Evolutionary conservation across 805 yeast species (phyloP).

Genomic region (baker's yeast (Saccharomyces cerevisiae)): DNA sequence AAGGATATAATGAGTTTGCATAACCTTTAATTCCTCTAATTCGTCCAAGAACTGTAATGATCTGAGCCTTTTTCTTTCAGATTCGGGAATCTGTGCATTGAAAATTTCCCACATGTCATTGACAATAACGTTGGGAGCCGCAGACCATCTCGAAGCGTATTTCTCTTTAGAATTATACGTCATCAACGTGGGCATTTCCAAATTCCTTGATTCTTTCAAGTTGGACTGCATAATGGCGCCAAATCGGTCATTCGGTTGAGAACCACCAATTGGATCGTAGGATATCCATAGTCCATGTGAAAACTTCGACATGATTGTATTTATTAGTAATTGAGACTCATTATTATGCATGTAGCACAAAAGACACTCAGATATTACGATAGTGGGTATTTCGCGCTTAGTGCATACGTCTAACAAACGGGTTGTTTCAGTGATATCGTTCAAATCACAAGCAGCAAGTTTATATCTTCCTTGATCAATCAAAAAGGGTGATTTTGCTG

Average conservation of each 20-base stretch:
- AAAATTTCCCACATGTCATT: slow-evolving; percentile 32
- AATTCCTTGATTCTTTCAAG: slow-evolving; percentile 39
- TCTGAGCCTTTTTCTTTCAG: slow-evolving; percentile 37
- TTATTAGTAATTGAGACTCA: slow-evolving; percentile 35
- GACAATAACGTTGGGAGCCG: slow-evolving; percentile 4
- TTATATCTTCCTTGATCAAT: slow-evolving; percentile 17
- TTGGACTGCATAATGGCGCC: slow-evolving; percentile 50
- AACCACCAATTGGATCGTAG: slow-evolving; percentile 55
- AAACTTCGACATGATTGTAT: slow-evolving; percentile 26
- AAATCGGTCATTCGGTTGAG: slow-evolving; percentile 32
- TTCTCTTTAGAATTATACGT: slow-evolving; percentile 32
- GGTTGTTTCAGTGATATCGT: slow-evolving; percentile 23
- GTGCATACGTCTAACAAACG: slow-evolving; percentile 15
- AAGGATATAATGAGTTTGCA: slow-evolving; percentile 47
- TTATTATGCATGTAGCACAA: slow-evolving; percentile 43
- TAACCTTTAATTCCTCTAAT: slow-evolving; percentile 45
- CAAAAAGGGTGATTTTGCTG: slow-evolving; percentile 13
- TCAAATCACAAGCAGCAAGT: slow-evolving; percentile 31
- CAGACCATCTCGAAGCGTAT: slow-evolving; percentile 19
- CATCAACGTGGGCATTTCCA: slow-evolving; percentile 36
- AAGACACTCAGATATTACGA: slow-evolving; percentile 51
- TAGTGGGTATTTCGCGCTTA: slow-evolving; percentile 34
- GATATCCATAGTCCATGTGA: slow-evolving; percentile 28
- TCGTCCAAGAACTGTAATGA: slow-evolving; percentile 49
- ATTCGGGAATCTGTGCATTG: slow-evolving; percentile 26